Conservation (phyloP, 768 basidiomycete genomes). For the Mycena leptocephala region DNA sequence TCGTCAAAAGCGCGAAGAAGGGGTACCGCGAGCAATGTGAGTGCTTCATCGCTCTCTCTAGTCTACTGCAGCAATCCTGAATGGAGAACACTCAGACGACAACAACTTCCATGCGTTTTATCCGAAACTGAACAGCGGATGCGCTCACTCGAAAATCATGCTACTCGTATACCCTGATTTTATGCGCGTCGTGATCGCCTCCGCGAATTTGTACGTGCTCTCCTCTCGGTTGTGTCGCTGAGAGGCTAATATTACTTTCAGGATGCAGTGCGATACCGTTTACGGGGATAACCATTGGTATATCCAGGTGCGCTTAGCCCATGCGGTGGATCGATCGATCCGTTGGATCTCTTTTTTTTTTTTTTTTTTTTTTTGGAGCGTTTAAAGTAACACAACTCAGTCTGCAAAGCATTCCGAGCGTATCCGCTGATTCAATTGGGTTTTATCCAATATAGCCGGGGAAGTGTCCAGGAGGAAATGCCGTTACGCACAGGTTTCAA, state of each 20-base stretch:
- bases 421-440: too few species aligned
- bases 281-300: slow-evolving; percentile 1
- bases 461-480: too few species aligned
- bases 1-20: neutral
- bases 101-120: slow-evolving; percentile 16
- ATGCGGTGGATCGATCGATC: neutral
- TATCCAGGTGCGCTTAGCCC: neutral
- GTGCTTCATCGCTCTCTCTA: neutral
- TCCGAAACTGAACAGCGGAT: neutral
- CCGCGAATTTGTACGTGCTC: slow-evolving; percentile 18
- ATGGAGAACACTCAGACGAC: slow-evolving; percentile 3
- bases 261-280: neutral
- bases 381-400: too few species aligned
- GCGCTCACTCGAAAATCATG: slow-evolving; percentile 19
- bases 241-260: too few species aligned
- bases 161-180: slow-evolving; percentile 14
- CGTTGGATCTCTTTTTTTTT: too few species aligned
- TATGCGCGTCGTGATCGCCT: slow-evolving; percentile 19
- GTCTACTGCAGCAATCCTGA: neutral
- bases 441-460: too few species aligned
- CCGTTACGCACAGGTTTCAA: too few species aligned
- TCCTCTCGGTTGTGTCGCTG: neutral
- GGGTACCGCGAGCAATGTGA: neutral
- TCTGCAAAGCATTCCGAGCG: too few species aligned
- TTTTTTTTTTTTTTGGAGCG: too few species aligned